Percentiles rank a stretch among this genome's conserved stretches.
Conservation (phyloP, 345 rosid species). For the Eucalyptus regnans region DNA sequence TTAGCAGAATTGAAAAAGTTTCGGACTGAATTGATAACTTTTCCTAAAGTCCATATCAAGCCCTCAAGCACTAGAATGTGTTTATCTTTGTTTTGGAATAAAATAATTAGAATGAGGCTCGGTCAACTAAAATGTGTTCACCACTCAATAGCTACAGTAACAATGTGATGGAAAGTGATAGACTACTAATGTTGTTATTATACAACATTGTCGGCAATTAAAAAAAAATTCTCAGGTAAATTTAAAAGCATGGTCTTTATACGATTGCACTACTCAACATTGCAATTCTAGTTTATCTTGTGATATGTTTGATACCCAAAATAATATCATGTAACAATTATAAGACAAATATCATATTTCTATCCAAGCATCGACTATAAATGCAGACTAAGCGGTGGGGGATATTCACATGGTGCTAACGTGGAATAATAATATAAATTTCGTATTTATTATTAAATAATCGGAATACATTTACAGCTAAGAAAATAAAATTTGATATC, state of each 20-base stretch:
- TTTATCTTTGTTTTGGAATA: neutral
- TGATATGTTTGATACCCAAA: neutral
- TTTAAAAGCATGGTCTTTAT: neutral
- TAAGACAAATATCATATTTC: neutral
- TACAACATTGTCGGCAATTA: neutral
- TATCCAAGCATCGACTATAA: neutral
- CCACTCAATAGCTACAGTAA: neutral
- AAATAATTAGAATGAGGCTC: neutral
- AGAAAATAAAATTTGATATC: neutral
- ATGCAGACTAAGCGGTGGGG: neutral
- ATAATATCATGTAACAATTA: neutral
- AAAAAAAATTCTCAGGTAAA: neutral
- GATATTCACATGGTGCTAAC: neutral
- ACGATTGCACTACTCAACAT: neutral
- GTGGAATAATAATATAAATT: neutral
- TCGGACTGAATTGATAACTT: neutral
- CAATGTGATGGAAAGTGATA: neutral
- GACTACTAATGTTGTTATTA: neutral
- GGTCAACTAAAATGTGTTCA: neutral
- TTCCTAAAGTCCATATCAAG: neutral
- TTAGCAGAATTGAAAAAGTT: rapidly evolving
- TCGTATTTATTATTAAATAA: neutral
- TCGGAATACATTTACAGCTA: neutral
- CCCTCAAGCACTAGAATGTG: neutral
- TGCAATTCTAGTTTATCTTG: neutral